Base-by-base conservation (phyloP, 352 stramenopile species). In the Globisporangium paroecandrum region DNA sequence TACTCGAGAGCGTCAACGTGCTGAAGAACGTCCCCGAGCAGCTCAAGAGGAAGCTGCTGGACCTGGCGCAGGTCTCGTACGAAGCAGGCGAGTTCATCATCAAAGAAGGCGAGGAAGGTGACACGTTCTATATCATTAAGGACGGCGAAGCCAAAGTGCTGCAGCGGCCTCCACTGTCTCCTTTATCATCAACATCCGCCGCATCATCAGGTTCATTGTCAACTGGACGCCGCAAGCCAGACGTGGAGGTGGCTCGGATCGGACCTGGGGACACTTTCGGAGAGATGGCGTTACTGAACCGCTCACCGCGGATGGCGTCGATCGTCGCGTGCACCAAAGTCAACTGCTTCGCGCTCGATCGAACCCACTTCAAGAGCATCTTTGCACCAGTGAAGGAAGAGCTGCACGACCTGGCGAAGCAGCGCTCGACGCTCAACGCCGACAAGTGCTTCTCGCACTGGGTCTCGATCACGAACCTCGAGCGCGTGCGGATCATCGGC, bases 271-370 rank as follows among this genome's bases (percentile, higher is more conserved):
- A 91, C 62, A 87, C 72, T 22, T 93, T 93, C 67, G 85, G 85
- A 1, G 85, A 91, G 54, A 78, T 89, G 60, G 81, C 79, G 20
- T 64, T 89, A 27, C 55, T 86, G 10, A 72, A 74, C 25, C 32
- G 66, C 24, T 72, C 97, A 65, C 77, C 76, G 3, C 88, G 91
- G 29, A 78, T 79, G 20, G 89, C 89, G 5, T 88, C 79, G 1
- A 76, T 94, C 38, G 70, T 95, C 47, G 85, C 82, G 24, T 68
- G 71, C 20, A 81, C 81, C 0, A 76, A 82, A 69, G 84, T 83
- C 12, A 80, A 90, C 36, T 95, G 85, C 56, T 82, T 97, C 27
- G 77, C 82, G 20, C 61, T 97, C 12, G 84, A 90, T 53, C 77
- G 74, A 5, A 68, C 67, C 27, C 72, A 89, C 56, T 97, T 98